Base-by-base conservation (phyloP, 2,329 filamentous ascomycete species). In the Penicillium italicum region DNA sequence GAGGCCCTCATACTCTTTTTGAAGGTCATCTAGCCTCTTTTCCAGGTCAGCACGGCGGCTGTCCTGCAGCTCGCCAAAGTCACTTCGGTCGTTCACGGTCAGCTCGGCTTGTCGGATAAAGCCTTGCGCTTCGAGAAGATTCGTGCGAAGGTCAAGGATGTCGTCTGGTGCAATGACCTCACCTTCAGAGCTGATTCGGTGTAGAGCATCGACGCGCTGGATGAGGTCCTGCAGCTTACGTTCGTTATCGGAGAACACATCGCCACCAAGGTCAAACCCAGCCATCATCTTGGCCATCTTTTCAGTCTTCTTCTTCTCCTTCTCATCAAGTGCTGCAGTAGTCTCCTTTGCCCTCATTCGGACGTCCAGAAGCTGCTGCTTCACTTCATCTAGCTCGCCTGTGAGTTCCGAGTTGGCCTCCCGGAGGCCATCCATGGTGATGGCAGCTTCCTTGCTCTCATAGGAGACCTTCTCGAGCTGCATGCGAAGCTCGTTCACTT, bases 211-310 rank as follows among this genome's bases (percentile, higher is more conserved):
- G 30, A 97, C 80, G 66, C 90, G 87, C 65, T 91, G 85, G 64
- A 97, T 93, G 60, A 91, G 87, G 60, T 89, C 85, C 57, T 89
- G 85, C 56, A 99, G 90, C 48, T 85, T 87, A 61, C 87, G 84
- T 74, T 99, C 94, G 66, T 96, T 96, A 56, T 94, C 89, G 64
- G 91, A 96, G 73, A 97, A 96, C 31, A 95, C 87, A 55, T 97
- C 92, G 46, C 89, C 88, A 42, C 91, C 93, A 33, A 99, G 84
- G 69, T 99, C 93, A 67, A 99, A 97, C 4, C 93, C 91, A 56
- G 94, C 94, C 93, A 99, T 97, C 94, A 99, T 99, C 82, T 97
- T 90, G 41, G 94, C 94, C 94, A 99, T 99, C 77, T 95, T 94
- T 78, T 99, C 94, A 0, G 92, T 91, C 82, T 99, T 99, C 79